phyloP scores from a whole-genome alignment of 2,329 filamentous ascomycete species.

The Monosporascus ibericus region DNA sequence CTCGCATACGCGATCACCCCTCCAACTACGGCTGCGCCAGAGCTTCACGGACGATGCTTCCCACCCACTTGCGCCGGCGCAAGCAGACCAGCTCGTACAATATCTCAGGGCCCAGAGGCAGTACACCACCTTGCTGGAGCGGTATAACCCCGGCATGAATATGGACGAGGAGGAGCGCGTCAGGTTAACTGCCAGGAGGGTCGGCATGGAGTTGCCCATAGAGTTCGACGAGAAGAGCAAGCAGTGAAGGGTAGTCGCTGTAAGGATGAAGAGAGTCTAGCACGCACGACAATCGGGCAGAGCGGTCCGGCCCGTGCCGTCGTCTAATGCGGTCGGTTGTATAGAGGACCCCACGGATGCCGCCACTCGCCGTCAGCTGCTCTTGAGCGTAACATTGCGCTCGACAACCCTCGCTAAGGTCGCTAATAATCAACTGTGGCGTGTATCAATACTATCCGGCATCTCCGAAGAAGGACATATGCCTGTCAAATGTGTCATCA shows the following conservation, averaged over 20 bases:
- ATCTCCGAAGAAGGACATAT: too few relatives aligned
- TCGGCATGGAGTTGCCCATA: conserved; percentile 82
- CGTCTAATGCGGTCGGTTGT: too few relatives aligned
- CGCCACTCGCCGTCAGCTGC: too few relatives aligned
- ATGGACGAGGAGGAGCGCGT: conserved; percentile 84
- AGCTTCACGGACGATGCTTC: conserved; percentile 43
- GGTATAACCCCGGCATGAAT: conserved; percentile 89
- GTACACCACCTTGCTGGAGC: conserved; percentile 75
- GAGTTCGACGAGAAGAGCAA: conserved; percentile 37
- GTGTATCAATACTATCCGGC: too few relatives aligned
- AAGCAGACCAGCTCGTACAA: conserved; percentile 71
- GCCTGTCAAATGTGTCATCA: too few relatives aligned
- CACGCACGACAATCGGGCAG: too few relatives aligned
- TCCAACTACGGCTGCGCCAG: conserved; percentile 64
- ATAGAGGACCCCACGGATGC: too few relatives aligned
- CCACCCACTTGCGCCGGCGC: conserved; percentile 25
- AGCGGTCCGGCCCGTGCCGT: too few relatives aligned
- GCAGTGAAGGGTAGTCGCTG: not conserved
- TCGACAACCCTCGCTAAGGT: too few relatives aligned
- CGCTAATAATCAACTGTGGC: too few relatives aligned
- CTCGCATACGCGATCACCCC: conserved; percentile 50
- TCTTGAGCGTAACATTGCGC: too few relatives aligned
- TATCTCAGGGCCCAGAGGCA: conserved; percentile 82
- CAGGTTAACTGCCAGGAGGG: conserved; percentile 73
- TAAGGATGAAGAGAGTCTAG: too few relatives aligned